These are phyloP conservation scores for Aspergillus sp. DNA, from an alignment of 2,329 filamentous ascomycete genomes.

Conservation along the genomic window DNA sequence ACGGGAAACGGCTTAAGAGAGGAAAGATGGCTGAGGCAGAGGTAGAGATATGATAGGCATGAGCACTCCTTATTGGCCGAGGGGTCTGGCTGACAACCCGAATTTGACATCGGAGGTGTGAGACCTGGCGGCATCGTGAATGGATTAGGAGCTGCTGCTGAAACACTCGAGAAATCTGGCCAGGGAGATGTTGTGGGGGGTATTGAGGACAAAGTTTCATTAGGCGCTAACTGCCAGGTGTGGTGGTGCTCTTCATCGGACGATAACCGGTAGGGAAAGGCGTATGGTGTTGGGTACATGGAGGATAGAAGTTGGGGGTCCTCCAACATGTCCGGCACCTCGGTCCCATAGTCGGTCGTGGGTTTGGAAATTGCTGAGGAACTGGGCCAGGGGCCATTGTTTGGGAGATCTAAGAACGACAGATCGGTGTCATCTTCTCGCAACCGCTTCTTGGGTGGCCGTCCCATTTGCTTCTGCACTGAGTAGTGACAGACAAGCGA, in stretches of 20 bases:
- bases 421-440: conserved; percentile 36
- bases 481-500: conserved; percentile 51
- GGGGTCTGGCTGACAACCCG: conserved; percentile 6
- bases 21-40: conserved; percentile 49
- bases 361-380: conserved; percentile 27
- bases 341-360: conserved; percentile 22
- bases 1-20: conserved; percentile 49
- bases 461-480: conserved; percentile 54
- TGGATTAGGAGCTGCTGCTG: conserved; percentile 36
- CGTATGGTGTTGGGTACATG: conserved; percentile 27
- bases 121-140: conserved; percentile 27
- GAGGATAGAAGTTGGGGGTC: conserved; percentile 35
- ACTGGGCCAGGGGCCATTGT: conserved; percentile 29
- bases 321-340: conserved; percentile 26
- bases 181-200: conserved; percentile 40
- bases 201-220: conserved; percentile 30
- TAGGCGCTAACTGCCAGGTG: conserved; percentile 29
- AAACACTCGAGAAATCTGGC: conserved; percentile 48
- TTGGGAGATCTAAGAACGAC: conserved; percentile 20
- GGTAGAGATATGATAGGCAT: conserved; percentile 49
- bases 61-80: conserved; percentile 37
- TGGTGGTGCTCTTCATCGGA: conserved; percentile 33
- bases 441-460: conserved; percentile 49
- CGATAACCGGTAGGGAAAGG: conserved; percentile 25
- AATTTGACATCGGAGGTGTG: conserved; percentile 27